Conservation (phyloP, 2,329 filamentous ascomycete species). For the Peltaster fructicola region DNA sequence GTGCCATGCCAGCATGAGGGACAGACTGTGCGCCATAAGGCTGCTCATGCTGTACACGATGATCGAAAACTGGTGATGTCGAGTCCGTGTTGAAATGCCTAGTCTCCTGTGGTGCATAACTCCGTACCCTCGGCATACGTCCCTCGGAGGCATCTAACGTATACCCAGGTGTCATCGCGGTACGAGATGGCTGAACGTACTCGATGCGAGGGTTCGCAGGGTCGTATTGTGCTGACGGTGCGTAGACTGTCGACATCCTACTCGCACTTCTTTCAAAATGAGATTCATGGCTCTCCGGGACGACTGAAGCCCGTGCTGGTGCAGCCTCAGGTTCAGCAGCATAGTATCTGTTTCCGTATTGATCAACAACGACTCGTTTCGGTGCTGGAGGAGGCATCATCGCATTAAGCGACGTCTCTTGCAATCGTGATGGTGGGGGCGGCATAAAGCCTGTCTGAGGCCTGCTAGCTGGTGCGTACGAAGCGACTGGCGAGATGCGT, state of each 20-base stretch:
- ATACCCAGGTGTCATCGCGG: constrained; percentile 15
- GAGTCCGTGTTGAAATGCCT: constrained; percentile 11
- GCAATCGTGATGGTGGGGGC: constrained; percentile 19
- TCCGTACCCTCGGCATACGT: too few species aligned
- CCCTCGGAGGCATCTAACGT: too few species aligned
- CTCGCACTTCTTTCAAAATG: constrained; percentile 43
- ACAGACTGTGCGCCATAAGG: too few species aligned
- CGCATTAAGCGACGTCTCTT: too few species aligned
- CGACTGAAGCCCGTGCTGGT: constrained; percentile 34
- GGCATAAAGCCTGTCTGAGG: too few species aligned
- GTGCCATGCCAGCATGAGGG: too few species aligned
- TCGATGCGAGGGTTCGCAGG: constrained; percentile 18
- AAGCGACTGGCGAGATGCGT: too few species aligned
- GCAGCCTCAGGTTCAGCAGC: constrained; percentile 29
- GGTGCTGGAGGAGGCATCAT: constrained; percentile 29
- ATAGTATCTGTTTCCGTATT: constrained; percentile 66
- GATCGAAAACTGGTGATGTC: constrained; percentile 8
- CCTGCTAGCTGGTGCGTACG: too few species aligned
- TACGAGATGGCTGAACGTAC: too few species aligned
- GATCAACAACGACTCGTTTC: constrained; percentile 58
- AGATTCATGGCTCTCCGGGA: constrained; percentile 24
- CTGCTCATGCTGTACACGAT: constrained; percentile 3
- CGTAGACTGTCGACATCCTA: constrained; percentile 21
- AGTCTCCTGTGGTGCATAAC: constrained; percentile 8
- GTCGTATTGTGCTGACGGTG: constrained; percentile 33